Conservation (phyloP, 1,284 basidiomycete species). For the Meripilus lineatus region DNA sequence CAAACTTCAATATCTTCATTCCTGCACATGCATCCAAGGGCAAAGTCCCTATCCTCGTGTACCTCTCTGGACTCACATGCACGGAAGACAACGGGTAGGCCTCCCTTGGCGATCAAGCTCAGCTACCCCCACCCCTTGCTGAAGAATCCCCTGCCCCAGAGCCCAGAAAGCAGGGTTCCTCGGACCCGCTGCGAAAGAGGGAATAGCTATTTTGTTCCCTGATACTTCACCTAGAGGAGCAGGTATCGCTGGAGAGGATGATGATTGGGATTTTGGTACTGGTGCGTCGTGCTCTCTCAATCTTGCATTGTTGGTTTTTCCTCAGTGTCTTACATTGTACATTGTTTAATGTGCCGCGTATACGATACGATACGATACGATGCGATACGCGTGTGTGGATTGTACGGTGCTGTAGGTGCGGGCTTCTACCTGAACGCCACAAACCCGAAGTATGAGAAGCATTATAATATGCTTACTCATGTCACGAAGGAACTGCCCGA, state of each 20-base stretch:
- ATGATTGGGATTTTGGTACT: slow-evolving; percentile 91
- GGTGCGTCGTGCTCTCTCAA: slow-evolving; percentile 30
- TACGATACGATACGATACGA: not conserved
- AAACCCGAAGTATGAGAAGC: slow-evolving; percentile 68
- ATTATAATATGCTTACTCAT: slow-evolving; percentile 91
- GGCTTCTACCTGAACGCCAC: slow-evolving; percentile 95
- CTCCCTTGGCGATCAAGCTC: not conserved
- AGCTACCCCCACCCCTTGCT: not conserved
- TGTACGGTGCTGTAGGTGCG: slow-evolving; percentile 60
- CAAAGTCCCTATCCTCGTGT: slow-evolving; percentile 83
- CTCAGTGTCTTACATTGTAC: not conserved
- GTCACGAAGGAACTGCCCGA: slow-evolving; percentile 80
- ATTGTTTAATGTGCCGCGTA: not conserved
- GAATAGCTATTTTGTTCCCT: slow-evolving; percentile 91
- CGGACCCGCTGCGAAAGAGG: slow-evolving; percentile 73
- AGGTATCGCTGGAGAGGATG: slow-evolving; percentile 82
- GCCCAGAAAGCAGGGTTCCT: slow-evolving; percentile 89
- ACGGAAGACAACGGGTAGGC: slow-evolving; percentile 91
- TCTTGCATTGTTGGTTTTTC: not conserved
- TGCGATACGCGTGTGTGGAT: not conserved
- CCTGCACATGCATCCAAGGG: slow-evolving; percentile 56
- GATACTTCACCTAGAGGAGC: slow-evolving; percentile 96
- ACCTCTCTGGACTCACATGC: slow-evolving; percentile 92
- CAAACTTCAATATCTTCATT: slow-evolving; percentile 89
- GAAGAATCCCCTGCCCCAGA: slow-evolving; percentile 41